These are phyloP conservation scores for Colletotrichum liriopes DNA, from an alignment of 2,329 filamentous ascomycete species.

Conservation along the genomic window DNA sequence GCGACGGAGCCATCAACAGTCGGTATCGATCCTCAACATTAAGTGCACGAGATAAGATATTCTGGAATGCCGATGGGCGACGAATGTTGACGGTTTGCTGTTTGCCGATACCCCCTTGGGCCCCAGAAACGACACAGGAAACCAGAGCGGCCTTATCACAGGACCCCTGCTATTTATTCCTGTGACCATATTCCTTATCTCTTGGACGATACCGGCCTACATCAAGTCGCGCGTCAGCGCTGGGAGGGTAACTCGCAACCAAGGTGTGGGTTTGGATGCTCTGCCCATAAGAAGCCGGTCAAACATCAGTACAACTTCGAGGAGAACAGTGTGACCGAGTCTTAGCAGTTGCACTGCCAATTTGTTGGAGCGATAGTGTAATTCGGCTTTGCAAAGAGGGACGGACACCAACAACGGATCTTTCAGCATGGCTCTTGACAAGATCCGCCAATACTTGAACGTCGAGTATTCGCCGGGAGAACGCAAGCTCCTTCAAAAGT, in stretches of 20 bases:
- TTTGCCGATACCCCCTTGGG: neutral
- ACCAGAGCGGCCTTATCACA: neutral
- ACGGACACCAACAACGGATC: neutral
- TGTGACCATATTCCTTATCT: conserved; percentile 34
- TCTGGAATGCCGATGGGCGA: neutral
- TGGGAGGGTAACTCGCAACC: neutral
- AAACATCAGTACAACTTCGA: neutral
- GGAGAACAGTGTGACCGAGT: conserved; percentile 1
- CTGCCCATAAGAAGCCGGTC: conserved; percentile 9
- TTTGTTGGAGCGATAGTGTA: neutral
- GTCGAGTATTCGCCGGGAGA: conserved; percentile 56
- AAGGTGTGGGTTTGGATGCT: neutral
- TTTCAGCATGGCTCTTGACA: conserved; percentile 26
- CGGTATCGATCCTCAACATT: neutral
- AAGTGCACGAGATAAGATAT: conserved; percentile 21
- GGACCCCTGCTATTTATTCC: conserved; percentile 9
- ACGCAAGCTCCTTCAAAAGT: conserved; percentile 67
- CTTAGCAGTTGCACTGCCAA: neutral
- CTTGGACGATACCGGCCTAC: conserved; percentile 21
- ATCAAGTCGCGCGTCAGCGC: neutral
- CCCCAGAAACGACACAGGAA: neutral
- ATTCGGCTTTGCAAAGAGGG: neutral
- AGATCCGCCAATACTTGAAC: conserved; percentile 53
- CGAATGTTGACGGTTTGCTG: neutral
- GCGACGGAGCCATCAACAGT: conserved; percentile 13